A percentile compares a stretch with the other conserved stretches of the same genome.
Conservation (phyloP, 2,329 filamentous ascomycete species). For the Colletotrichum destructivum region DNA sequence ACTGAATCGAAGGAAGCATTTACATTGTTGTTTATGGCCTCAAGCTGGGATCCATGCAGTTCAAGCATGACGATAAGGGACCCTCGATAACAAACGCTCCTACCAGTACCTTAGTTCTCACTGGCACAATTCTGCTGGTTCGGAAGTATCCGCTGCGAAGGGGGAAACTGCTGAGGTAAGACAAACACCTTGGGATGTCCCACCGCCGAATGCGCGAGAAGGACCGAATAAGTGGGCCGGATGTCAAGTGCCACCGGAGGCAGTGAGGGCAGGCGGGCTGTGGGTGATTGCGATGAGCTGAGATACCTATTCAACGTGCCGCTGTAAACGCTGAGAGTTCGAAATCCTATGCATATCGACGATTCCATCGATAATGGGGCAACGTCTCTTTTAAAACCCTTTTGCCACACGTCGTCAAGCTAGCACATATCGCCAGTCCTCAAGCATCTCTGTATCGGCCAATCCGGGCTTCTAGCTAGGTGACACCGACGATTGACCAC, state of each 20-base stretch:
- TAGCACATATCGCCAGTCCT: background rate
- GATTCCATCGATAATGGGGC: background rate
- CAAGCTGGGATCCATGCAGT: slow-evolving; percentile 13
- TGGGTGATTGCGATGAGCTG: background rate
- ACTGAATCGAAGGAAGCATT: background rate
- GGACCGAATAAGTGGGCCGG: background rate
- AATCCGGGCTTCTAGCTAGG: background rate
- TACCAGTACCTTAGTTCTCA: slow-evolving; percentile 14
- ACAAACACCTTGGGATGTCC: background rate
- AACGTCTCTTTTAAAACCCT: background rate
- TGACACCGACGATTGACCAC: slow-evolving; percentile 14
- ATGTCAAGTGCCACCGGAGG: slow-evolving; percentile 24
- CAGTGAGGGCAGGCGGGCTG: background rate
- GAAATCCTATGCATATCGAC: background rate
- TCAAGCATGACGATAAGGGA: slow-evolving; percentile 6
- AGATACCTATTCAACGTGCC: background rate
- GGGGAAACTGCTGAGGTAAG: slow-evolving; percentile 3
- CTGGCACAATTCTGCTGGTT: slow-evolving; percentile 4
- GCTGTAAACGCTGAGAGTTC: background rate
- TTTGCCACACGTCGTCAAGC: too few species aligned
- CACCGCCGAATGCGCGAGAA: background rate
- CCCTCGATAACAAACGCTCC: slow-evolving; percentile 7
- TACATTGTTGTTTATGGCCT: slow-evolving; percentile 4
- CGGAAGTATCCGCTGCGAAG: background rate
- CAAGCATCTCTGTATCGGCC: background rate